Conservation (phyloP, 345 rosid species). For the Populus tremula region DNA sequence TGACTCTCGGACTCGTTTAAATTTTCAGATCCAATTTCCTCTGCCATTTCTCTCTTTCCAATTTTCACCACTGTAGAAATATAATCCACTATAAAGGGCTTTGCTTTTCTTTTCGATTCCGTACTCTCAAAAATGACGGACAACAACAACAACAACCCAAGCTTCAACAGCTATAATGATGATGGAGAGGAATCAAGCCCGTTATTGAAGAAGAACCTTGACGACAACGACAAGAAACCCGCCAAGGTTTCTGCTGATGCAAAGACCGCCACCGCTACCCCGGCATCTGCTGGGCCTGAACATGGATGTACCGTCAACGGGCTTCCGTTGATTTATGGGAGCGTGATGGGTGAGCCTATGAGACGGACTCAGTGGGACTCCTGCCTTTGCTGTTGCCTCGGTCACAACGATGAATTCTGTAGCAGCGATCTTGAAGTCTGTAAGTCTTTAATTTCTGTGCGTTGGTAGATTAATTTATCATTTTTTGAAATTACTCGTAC, state of each 20-base stretch:
- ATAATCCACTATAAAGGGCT: not conserved
- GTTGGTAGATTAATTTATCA: too few species aligned
- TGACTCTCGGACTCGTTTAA: too few species aligned
- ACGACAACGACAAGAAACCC: constrained; percentile 38
- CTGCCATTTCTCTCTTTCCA: not conserved
- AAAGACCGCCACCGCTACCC: constrained; percentile 2
- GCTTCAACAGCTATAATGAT: constrained; percentile 13
- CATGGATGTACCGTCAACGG: constrained; percentile 84
- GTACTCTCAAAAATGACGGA: constrained; percentile 38
- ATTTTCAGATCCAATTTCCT: not conserved
- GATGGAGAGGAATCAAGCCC: constrained; percentile 63
- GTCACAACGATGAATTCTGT: constrained; percentile 87
- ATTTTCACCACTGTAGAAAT: too few species aligned
- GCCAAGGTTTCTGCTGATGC: constrained; percentile 18
- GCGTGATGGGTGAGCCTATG: constrained; percentile 88
- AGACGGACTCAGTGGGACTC: constrained; percentile 75
- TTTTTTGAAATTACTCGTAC: not conserved
- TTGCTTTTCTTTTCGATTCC: not conserved
- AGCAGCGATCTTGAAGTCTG: constrained; percentile 99
- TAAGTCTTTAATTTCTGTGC: constrained; percentile 32
- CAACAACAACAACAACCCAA: constrained; percentile 16
- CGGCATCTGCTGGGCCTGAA: constrained; percentile 13
- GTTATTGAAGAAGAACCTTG: constrained; percentile 45
- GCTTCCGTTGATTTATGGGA: constrained; percentile 63
- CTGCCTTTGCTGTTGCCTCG: constrained; percentile 64